Percentiles rank a stretch among this genome's conserved stretches.
phyloP scores from a whole-genome alignment of 331 rosid genomes.

The Cucumis variabilis region DNA sequence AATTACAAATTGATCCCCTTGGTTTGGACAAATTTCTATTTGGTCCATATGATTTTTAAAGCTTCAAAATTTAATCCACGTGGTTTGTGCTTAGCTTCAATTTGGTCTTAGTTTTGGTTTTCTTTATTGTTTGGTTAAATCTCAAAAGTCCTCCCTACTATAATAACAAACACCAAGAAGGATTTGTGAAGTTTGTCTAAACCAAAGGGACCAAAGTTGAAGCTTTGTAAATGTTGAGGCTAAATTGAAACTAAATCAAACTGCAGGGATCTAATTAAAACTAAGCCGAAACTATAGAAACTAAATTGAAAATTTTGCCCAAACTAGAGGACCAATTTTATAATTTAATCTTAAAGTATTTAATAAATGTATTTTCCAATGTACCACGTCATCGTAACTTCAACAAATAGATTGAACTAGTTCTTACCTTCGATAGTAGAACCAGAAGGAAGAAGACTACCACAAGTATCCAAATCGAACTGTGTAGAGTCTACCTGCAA shows the following conservation, averaged over 20 bases:
- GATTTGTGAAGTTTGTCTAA: background rate
- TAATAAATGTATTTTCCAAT: background rate
- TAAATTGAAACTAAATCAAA: background rate
- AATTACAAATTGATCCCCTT: background rate
- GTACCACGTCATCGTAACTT: conserved; percentile 6
- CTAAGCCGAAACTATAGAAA: background rate
- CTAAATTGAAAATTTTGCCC: background rate
- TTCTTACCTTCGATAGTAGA: conserved; percentile 19
- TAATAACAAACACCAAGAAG: background rate
- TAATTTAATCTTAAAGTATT: background rate
- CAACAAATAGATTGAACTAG: background rate
- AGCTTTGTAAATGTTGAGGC: background rate
- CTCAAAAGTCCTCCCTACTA: background rate
- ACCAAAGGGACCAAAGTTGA: background rate
- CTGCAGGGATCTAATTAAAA: background rate
- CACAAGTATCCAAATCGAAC: conserved; percentile 15
- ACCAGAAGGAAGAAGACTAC: conserved; percentile 1
- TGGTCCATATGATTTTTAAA: background rate
- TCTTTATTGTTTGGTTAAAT: background rate
- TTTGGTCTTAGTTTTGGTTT: background rate
- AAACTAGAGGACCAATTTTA: background rate
- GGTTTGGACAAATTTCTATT: background rate
- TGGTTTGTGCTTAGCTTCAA: background rate
- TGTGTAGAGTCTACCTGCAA: conserved; percentile 16
- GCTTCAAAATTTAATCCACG: background rate